These are phyloP conservation scores for Phytophthora tubulina DNA, from an alignment of 352 stramenopile species.

Conservation along the genomic window DNA sequence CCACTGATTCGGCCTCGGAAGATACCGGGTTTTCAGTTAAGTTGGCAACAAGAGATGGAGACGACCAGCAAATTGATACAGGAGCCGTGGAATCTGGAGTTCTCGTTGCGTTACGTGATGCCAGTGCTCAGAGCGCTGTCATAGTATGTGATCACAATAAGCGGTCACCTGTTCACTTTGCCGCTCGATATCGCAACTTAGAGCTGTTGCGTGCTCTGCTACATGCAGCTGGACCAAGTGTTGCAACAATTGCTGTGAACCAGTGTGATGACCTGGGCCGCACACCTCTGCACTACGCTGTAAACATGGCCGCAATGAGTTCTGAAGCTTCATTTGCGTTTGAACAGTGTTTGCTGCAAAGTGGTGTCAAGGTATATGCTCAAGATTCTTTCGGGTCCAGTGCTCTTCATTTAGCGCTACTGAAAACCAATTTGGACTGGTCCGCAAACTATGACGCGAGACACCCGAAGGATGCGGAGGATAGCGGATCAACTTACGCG, in stretches of 20 bases:
- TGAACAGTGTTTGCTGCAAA: constrained; percentile 72
- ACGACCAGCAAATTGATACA: too few species aligned
- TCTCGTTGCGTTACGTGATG: constrained; percentile 55
- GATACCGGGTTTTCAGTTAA: neutral
- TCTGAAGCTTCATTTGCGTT: constrained; percentile 81
- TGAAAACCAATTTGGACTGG: constrained; percentile 77
- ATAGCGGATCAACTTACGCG: constrained; percentile 39
- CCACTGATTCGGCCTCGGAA: too few species aligned
- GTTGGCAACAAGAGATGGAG: too few species aligned
- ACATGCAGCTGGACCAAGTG: constrained; percentile 44
- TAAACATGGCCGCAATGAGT: constrained; percentile 74
- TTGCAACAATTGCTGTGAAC: constrained; percentile 54
- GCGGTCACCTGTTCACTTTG: constrained; percentile 70
- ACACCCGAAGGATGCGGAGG: constrained; percentile 35
- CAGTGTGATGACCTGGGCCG: constrained; percentile 55
- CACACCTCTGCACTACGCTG: constrained; percentile 76
- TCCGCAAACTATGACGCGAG: constrained; percentile 59
- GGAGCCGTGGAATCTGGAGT: constrained; percentile 51
- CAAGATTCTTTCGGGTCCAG: constrained; percentile 70
- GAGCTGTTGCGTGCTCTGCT: constrained; percentile 66
- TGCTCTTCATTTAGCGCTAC: constrained; percentile 71
- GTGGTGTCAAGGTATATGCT: constrained; percentile 56
- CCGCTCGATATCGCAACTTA: constrained; percentile 68
- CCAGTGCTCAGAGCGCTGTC: constrained; percentile 56
- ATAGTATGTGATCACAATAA: constrained; percentile 54